These are phyloP conservation scores for Polytrichum commune DNA, from an alignment of 225 moss, liverwort and hornwort genomes.

Conservation along the genomic window DNA sequence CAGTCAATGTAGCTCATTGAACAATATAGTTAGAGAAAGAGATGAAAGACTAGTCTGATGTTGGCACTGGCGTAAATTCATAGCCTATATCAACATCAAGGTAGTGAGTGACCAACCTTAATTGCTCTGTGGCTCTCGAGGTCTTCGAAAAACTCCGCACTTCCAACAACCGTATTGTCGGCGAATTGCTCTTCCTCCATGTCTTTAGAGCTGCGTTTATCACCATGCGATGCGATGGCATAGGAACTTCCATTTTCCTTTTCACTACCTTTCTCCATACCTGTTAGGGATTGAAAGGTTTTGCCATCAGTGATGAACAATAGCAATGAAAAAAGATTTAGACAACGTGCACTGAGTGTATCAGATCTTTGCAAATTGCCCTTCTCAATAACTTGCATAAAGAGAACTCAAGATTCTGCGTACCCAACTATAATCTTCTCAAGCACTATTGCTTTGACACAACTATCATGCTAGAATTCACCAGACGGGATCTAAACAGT, in stretches of 20 bases:
- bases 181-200: conserved; percentile 3
- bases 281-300: conserved; percentile 11
- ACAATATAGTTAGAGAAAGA: no score
- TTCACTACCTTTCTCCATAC: neutral
- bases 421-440: no score
- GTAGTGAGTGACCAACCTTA: conserved; percentile 35
- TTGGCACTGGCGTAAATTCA: neutral
- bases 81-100: conserved; percentile 1
- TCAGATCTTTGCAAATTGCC: no score
- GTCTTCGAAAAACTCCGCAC: conserved; percentile 45
- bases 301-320: no score
- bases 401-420: neutral
- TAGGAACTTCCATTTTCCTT: conserved; percentile 14
- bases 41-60: no score
- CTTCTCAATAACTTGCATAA: neutral
- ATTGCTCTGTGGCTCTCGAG: conserved; percentile 65
- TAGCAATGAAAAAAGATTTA: no score
- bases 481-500: no score
- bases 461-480: no score
- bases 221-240: conserved; percentile 9
- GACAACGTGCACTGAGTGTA: no score
- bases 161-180: conserved; percentile 24
- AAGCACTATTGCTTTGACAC: no score
- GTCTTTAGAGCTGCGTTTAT: neutral
- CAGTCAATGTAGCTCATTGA: no score